Percentiles rank a stretch among this genome's conserved stretches.
phyloP scores from a whole-genome alignment of 75 land plant species.

The Cunninghamia lanceolata region DNA sequence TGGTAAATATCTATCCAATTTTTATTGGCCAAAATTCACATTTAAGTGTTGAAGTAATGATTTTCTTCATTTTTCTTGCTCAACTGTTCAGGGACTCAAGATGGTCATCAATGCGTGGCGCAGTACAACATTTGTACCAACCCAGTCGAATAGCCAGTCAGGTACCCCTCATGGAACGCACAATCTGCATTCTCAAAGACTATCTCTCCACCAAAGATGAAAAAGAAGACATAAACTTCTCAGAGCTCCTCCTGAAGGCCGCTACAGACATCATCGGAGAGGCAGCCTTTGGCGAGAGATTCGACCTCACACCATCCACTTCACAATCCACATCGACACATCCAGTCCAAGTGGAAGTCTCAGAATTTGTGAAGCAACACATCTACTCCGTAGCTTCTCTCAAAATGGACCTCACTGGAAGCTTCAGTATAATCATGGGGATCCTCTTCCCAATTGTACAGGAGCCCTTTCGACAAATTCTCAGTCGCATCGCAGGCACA shows the following conservation, averaged over 20 bases:
- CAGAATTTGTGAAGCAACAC: conserved; percentile 58
- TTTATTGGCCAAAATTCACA: no score
- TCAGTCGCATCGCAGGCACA: conserved; percentile 53
- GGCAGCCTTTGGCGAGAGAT: conserved; percentile 71
- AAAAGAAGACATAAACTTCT: conserved; percentile 50
- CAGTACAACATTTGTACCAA: conserved; percentile 57
- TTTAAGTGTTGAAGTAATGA: no score
- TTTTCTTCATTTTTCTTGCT: not conserved
- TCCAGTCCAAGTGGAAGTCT: conserved; percentile 22
- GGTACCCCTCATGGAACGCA: conserved; percentile 53
- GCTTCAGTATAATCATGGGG: conserved; percentile 61
- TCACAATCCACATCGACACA: not conserved
- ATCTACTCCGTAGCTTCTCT: conserved; percentile 57
- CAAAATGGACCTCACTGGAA: conserved; percentile 64
- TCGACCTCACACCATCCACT: conserved; percentile 37
- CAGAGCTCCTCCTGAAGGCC: conserved; percentile 51
- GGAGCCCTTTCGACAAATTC: conserved; percentile 52
- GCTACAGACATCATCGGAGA: conserved; percentile 73
- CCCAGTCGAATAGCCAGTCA: conserved; percentile 47
- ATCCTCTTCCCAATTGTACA: conserved; percentile 59
- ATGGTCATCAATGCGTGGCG: conserved; percentile 79
- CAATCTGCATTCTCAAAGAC: conserved; percentile 30
- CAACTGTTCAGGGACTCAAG: conserved; percentile 44
- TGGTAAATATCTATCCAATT: no score
- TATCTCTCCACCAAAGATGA: conserved; percentile 15